Percentiles rank a stretch among this genome's conserved stretches.
These are phyloP conservation scores for Entomortierella chlamydospora DNA, from an alignment of 192 early-diverging fungal genomes.

Conservation along the genomic window DNA sequence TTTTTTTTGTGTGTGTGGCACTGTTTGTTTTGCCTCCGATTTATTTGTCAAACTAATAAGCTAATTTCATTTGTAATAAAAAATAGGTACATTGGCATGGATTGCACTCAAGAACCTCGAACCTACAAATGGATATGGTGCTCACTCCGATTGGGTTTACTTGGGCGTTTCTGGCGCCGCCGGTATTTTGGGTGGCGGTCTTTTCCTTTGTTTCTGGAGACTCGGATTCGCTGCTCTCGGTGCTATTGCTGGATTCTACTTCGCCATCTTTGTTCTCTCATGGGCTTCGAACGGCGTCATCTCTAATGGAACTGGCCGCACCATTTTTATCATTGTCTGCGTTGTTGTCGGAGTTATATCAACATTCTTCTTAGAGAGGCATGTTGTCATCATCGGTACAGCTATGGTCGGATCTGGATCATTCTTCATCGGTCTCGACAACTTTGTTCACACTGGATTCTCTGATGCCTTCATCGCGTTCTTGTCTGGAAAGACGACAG, in stretches of 20 bases:
- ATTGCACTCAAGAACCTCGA: conserved; percentile 63
- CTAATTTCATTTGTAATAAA: not conserved
- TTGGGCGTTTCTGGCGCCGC: conserved; percentile 69
- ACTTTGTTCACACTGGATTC: conserved; percentile 85
- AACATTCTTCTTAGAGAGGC: conserved; percentile 75
- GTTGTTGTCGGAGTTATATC: conserved; percentile 71
- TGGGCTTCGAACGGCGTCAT: conserved; percentile 73
- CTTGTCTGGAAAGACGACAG: conserved; percentile 49
- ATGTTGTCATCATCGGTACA: conserved; percentile 78
- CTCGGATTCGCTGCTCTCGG: conserved; percentile 83
- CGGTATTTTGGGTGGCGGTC: conserved; percentile 74
- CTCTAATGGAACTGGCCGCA: conserved; percentile 69
- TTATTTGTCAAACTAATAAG: not conserved
- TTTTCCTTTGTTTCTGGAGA: conserved; percentile 75
- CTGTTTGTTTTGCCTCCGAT: not conserved
- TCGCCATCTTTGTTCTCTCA: conserved; percentile 79
- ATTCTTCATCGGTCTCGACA: conserved; percentile 84
- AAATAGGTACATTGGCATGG: conserved; percentile 59
- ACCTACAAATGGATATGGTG: conserved; percentile 53
- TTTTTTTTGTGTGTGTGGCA: conserved; percentile 62
- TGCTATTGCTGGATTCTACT: conserved; percentile 73
- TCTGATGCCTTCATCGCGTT: conserved; percentile 67
- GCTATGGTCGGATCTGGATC: conserved; percentile 83
- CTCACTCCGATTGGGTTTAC: conserved; percentile 57
- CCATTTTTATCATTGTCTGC: conserved; percentile 75